Percentiles rank a stretch among this genome's conserved stretches.
Conservation (phyloP, 2,329 filamentous ascomycete species). For the Xylariaceae sp. region DNA sequence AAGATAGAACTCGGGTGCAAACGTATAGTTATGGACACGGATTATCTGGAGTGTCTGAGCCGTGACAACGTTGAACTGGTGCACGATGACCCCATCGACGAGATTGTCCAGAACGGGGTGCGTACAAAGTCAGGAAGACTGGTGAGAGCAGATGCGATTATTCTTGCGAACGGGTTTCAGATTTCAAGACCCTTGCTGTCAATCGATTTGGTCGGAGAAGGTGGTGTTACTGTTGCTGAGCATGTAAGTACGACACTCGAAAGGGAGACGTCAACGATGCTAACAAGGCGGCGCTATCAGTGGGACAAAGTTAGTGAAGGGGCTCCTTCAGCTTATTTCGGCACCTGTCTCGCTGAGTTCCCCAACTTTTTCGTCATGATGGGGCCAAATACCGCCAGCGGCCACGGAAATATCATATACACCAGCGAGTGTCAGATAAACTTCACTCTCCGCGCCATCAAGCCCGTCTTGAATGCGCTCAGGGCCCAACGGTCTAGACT, state of each 20-base stretch:
- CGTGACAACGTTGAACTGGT: constrained; percentile 15
- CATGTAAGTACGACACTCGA: too few relatives aligned
- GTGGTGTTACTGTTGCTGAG: too few relatives aligned
- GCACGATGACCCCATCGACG: constrained; percentile 13
- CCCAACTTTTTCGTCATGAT: constrained; percentile 16
- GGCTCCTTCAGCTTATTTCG: constrained; percentile 11
- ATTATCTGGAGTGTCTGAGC: constrained; percentile 11
- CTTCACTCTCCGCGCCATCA: constrained; percentile 14
- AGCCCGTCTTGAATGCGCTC: constrained; percentile 14
- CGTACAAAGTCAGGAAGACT: constrained; percentile 13
- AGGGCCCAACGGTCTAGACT: constrained; percentile 10
- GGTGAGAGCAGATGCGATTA: constrained; percentile 12
- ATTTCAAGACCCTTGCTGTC: not conserved
- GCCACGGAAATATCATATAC: constrained; percentile 9
- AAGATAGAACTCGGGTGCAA: constrained; percentile 15
- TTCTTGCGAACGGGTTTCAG: constrained; percentile 16
- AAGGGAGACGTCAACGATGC: not conserved
- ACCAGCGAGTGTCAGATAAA: constrained; percentile 14
- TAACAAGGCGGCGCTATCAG: constrained; percentile 1
- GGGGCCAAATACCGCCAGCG: constrained; percentile 16
- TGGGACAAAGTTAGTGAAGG: constrained; percentile 14
- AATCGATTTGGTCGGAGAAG: constrained; percentile 1
- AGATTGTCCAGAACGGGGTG: constrained; percentile 13
- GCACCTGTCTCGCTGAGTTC: constrained; percentile 14
- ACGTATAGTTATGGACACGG: constrained; percentile 15